Conservation (phyloP, 768 basidiomycete genomes). For the Trametes punicea region DNA sequence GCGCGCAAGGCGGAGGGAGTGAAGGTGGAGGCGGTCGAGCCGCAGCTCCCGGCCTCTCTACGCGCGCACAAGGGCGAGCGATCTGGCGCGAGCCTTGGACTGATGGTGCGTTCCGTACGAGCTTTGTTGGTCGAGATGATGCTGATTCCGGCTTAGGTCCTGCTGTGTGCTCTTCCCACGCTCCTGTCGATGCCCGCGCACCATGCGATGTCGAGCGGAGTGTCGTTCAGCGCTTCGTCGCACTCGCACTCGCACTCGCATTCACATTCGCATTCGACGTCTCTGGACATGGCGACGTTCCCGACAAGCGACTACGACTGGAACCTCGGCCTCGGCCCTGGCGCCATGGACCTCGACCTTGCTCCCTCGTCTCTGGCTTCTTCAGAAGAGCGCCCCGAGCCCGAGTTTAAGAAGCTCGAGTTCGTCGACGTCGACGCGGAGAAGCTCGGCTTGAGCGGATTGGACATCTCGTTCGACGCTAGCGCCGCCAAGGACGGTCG, state of each 20-base stretch:
- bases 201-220: slow-evolving; percentile 41
- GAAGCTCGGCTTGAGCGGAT: slow-evolving; percentile 43
- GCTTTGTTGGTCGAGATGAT: slow-evolving; percentile 13
- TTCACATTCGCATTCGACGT: slow-evolving; percentile 34
- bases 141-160: slow-evolving; percentile 44
- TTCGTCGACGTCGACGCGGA: slow-evolving; percentile 52
- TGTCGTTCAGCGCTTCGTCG: slow-evolving; percentile 42
- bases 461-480: slow-evolving; percentile 74
- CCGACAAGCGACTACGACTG: slow-evolving; percentile 44
- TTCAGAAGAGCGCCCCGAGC: slow-evolving; percentile 21
- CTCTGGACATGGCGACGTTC: slow-evolving; percentile 36
- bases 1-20: slow-evolving; percentile 30
- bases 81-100: slow-evolving; percentile 62
- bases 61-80: slow-evolving; percentile 47
- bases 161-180: slow-evolving; percentile 73
- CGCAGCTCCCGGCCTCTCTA: slow-evolving; percentile 40
- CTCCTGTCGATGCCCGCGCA: slow-evolving; percentile 67
- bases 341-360: slow-evolving; percentile 31
- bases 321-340: slow-evolving; percentile 28
- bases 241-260: slow-evolving; percentile 39
- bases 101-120: slow-evolving; percentile 54
- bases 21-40: slow-evolving; percentile 60
- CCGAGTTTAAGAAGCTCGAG: slow-evolving; percentile 54
- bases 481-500: slow-evolving; percentile 61
- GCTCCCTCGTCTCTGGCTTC: slow-evolving; percentile 28